Conservation (phyloP, 2,329 filamentous ascomycete species). For the Pestalotiopsis sp. region DNA sequence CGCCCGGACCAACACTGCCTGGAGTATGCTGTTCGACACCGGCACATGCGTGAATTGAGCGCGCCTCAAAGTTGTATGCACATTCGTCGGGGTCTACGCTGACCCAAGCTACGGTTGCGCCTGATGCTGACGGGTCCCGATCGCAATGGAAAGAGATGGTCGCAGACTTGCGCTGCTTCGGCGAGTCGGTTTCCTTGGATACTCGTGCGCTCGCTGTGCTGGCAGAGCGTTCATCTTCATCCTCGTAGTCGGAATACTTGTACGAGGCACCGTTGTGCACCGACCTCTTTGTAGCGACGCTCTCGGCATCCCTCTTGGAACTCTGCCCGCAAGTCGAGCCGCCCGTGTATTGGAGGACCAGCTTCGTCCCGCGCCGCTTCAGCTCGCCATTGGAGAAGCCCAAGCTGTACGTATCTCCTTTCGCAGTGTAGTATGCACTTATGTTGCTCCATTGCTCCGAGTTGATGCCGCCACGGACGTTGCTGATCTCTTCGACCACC, state of each 20-base stretch:
- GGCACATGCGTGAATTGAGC: slow-evolving; percentile 79
- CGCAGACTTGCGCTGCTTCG: slow-evolving; percentile 68
- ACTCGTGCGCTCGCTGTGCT: slow-evolving; percentile 12
- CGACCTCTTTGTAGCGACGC: slow-evolving; percentile 25
- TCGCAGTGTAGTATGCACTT: slow-evolving; percentile 73
- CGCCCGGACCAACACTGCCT: slow-evolving; percentile 68
- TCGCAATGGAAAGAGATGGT: slow-evolving; percentile 95
- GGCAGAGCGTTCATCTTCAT: slow-evolving; percentile 32
- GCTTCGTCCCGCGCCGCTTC: slow-evolving; percentile 67
- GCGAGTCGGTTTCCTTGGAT: slow-evolving; percentile 28
- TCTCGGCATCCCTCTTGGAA: slow-evolving; percentile 31
- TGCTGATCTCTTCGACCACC: slow-evolving; percentile 66
- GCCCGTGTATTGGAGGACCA: slow-evolving; percentile 75
- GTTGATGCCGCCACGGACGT: slow-evolving; percentile 63
- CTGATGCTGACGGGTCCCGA: slow-evolving; percentile 69
- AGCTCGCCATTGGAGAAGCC: slow-evolving; percentile 64
- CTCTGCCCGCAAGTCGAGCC: slow-evolving; percentile 72
- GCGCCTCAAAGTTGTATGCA: slow-evolving; percentile 93
- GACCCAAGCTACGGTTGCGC: slow-evolving; percentile 79
- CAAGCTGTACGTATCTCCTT: slow-evolving; percentile 71
- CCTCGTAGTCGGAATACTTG: slow-evolving; percentile 24
- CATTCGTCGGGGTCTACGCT: slow-evolving; percentile 84
- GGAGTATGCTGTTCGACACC: slow-evolving; percentile 70
- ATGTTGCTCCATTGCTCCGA: slow-evolving; percentile 68
- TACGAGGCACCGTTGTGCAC: slow-evolving; percentile 39